Evolutionary conservation across 106 monocot species (phyloP), one percentile per base, ranked within the genome.

Genomic region (Dendrobium officinale): DNA sequence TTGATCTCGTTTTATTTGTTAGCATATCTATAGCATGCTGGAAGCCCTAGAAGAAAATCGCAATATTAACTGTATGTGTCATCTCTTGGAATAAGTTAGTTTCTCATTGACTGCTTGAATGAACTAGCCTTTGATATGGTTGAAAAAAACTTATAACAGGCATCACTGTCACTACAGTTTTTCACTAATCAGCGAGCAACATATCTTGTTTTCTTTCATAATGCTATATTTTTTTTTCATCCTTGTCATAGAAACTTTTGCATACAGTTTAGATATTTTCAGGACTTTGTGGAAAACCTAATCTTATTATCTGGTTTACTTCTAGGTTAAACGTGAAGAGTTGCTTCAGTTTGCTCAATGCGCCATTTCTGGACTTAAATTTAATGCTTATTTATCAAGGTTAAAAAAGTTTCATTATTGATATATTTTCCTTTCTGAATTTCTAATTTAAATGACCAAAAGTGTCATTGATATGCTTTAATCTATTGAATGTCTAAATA

Each of bases 331-430:
- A 59, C 94, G 91, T 33, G 92, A 91, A 83, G 97, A 98, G 81
- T 81, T 98, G 47, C 92, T 98, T 75, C 92, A 98, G 84, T 98
- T 94, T 88, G 94, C 94, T 83, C 94, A 98, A 87, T 78, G 80
- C 82, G 97, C 97, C 43, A 87, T 94, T 82, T 83, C 94, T 78
- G 97, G 94, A 42, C 82, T 98, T 61, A 98, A 98, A 83, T 4
- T 92, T 80, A 94, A 94, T 85, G 84, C 97, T 81, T 90, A 96
- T 82, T 20, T 86, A 55, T 68, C 87, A 85, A 93, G 96, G 96
- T 96, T 43, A 78, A 33, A 0, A 73, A 20, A 73, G 41, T 73
- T 73, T 67, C 67, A 67, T 67, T 27, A 26, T 26, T 27, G 5
- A 67, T 2, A 9, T 10, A 40, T 16, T 73, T 73, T 73, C 8